Evolutionary conservation across 108 stramenopile genomes (phyloP).

Genomic region (Cyclotella cryptica): DNA sequence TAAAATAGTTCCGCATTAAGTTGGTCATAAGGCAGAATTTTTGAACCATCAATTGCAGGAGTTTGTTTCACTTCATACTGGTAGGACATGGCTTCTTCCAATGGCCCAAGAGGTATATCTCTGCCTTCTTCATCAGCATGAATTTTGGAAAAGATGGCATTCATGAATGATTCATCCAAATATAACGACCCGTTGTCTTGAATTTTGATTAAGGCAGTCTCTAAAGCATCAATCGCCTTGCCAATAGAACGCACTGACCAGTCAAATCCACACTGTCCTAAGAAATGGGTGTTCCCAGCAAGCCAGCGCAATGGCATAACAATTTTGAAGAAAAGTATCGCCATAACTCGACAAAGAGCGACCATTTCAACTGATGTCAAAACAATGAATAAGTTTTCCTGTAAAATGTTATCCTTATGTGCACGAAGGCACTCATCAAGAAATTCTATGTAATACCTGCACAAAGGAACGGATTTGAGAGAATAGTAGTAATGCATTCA

Average conservation of each 20-base stretch:
- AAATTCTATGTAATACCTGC: too few species aligned
- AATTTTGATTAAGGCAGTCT: not conserved
- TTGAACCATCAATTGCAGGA: too few species aligned
- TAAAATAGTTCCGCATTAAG: constrained; percentile 25
- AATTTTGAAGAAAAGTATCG: too few species aligned
- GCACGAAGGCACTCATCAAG: too few species aligned
- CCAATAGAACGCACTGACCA: constrained; percentile 25
- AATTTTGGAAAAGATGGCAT: too few species aligned
- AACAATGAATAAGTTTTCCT: too few species aligned
- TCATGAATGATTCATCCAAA: constrained; percentile 25
- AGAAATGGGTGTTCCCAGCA: not conserved
- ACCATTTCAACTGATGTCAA: too few species aligned
- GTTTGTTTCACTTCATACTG: not conserved
- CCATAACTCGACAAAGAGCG: too few species aligned
- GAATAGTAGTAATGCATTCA: too few species aligned
- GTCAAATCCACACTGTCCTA: constrained; percentile 12
- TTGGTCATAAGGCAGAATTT: not conserved
- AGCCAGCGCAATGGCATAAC: too few species aligned
- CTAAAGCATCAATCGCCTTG: constrained; percentile 13
- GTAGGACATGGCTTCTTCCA: constrained; percentile 21
- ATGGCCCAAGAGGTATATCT: not conserved
- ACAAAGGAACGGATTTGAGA: too few species aligned
- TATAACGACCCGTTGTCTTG: not conserved
- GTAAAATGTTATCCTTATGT: too few species aligned
- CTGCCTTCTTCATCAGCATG: not conserved